These are phyloP conservation scores for Suillus occidentalis DNA, from an alignment of 768 basidiomycete genomes.

Conservation along the genomic window DNA sequence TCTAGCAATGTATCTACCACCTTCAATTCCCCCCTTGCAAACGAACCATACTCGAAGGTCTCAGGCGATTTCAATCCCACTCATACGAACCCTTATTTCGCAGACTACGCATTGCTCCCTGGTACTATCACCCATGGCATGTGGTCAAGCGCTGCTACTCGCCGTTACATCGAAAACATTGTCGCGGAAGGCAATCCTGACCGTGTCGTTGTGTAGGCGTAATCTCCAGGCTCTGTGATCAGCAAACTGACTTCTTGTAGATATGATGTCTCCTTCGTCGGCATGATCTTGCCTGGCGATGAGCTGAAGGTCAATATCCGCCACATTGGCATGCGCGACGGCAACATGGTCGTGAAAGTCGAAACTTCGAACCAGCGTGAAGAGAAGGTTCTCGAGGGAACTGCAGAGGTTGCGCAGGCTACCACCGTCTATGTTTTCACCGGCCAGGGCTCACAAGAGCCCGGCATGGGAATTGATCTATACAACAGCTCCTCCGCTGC, in stretches of 20 bases:
- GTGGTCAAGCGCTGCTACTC: conserved; percentile 94
- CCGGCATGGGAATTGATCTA: conserved; percentile 99
- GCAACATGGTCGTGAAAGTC: conserved; percentile 89
- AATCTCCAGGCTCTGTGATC: not conserved
- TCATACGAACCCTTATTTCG: conserved; percentile 97
- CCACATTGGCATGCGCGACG: conserved; percentile 89
- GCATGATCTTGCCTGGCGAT: conserved; percentile 94
- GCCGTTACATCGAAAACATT: conserved; percentile 88
- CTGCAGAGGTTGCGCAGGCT: conserved; percentile 91
- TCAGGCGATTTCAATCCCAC: conserved; percentile 99
- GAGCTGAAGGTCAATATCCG: conserved; percentile 83
- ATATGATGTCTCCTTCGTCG: conserved; percentile 93
- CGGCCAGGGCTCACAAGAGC: conserved; percentile 97
- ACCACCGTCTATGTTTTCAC: conserved; percentile 96
- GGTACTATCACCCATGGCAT: conserved; percentile 98
- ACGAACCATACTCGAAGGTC: conserved; percentile 92
- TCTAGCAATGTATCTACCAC: conserved; percentile 58
- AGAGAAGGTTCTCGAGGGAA: conserved; percentile 90
- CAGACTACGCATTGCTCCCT: conserved; percentile 88
- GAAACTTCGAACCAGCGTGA: conserved; percentile 82
- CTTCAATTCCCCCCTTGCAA: conserved; percentile 85
- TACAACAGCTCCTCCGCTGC: conserved; percentile 93
- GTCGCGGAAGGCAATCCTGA: conserved; percentile 92
- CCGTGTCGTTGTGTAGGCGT: conserved; percentile 79
- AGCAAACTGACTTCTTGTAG: conserved; percentile 36